Percentiles rank a stretch among this genome's conserved stretches.
phyloP scores from a whole-genome alignment of 2,329 filamentous ascomycete genomes.

The Pseudopithomyces chartarum region DNA sequence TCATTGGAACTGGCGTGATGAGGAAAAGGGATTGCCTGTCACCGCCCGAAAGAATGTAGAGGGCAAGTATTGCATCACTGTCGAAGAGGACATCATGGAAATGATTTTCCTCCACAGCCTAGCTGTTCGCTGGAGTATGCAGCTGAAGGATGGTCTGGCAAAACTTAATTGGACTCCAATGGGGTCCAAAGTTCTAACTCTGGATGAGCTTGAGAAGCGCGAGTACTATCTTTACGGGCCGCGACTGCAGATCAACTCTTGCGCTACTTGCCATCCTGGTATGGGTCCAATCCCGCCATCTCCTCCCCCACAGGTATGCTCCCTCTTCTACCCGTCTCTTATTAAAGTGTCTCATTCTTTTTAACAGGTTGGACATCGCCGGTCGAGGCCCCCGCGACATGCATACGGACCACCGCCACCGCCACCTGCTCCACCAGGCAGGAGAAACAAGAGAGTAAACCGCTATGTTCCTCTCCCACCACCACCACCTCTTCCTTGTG shows the following conservation, averaged over 20 bases:
- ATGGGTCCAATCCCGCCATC: neutral
- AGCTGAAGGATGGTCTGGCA: conserved; percentile 21
- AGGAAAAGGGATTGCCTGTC: conserved; percentile 27
- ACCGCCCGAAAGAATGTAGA: conserved; percentile 24
- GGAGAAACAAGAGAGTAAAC: neutral
- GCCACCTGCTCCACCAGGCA: neutral
- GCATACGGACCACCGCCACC: neutral
- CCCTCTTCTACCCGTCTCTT: neutral
- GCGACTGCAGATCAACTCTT: conserved; percentile 7
- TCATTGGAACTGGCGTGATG: conserved; percentile 32
- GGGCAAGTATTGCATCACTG: conserved; percentile 27
- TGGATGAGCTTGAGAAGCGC: conserved; percentile 16
- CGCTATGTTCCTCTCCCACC: neutral
- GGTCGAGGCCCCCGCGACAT: neutral
- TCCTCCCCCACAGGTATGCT: conserved; percentile 7
- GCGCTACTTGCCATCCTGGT: conserved; percentile 17
- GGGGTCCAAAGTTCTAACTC: neutral
- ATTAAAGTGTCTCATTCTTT: neutral
- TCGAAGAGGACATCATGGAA: conserved; percentile 36
- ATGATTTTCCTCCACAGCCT: conserved; percentile 32
- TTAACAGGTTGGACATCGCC: neutral
- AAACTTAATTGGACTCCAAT: conserved; percentile 1
- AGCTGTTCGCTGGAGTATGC: conserved; percentile 26
- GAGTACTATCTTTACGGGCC: conserved; percentile 25
- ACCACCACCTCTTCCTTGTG: conserved; percentile 5